phyloP scores from a whole-genome alignment of 176 grass and related monocot genomes.

The Panicum miliaceum region DNA sequence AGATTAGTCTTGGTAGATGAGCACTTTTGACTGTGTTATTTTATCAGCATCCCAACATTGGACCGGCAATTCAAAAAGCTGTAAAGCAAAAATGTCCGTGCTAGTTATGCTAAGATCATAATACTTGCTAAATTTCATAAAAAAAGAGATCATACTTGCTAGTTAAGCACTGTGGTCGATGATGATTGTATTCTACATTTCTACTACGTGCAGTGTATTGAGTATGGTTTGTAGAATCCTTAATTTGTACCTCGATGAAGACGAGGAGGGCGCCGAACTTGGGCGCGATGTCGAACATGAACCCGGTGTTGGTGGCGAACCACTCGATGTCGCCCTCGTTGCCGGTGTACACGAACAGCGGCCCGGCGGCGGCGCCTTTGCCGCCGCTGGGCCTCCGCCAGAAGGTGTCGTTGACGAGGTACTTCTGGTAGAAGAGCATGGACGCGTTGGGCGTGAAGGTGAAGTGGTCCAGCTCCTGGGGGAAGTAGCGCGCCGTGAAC shows the following conservation, averaged over 20 bases:
- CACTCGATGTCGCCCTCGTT: slow-evolving; percentile 93
- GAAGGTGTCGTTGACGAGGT: slow-evolving; percentile 83
- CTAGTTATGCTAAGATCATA: neutral
- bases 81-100: neutral
- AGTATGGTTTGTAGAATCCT: neutral
- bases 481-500: slow-evolving; percentile 82
- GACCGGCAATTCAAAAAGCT: neutral
- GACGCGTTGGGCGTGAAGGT: slow-evolving; percentile 84
- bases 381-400: slow-evolving; percentile 46
- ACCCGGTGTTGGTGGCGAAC: slow-evolving; percentile 82
- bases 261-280: slow-evolving; percentile 78
- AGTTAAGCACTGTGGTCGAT: neutral
- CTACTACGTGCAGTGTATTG: no score
- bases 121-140: no score
- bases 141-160: neutral
- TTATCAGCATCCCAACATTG: neutral
- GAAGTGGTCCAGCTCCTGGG: slow-evolving; percentile 97
- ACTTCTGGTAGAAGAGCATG: slow-evolving; percentile 73
- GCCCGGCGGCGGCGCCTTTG: slow-evolving; percentile 11
- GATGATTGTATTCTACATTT: neutral
- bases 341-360: slow-evolving; percentile 92
- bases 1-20: neutral
- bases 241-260: slow-evolving; percentile 93
- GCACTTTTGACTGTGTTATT: neutral
- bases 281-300: slow-evolving; percentile 90